Evolutionary conservation across 2,329 filamentous ascomycete genomes (phyloP).

Genomic region (Cercospora beticola): DNA sequence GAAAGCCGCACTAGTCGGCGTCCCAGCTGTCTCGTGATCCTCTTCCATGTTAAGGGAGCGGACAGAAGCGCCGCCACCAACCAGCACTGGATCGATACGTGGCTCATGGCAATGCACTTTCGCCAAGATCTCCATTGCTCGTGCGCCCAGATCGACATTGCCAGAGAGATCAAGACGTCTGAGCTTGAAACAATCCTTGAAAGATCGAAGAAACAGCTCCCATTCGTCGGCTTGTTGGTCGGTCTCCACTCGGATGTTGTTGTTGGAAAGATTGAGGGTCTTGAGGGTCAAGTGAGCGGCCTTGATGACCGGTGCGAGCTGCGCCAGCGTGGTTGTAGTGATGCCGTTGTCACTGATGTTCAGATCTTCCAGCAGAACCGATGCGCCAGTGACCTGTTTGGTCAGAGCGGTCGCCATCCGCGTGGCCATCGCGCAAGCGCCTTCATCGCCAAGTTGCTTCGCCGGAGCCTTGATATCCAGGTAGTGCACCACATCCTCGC

Average conservation of each 20-base stretch:
- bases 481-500: constrained; percentile 23
- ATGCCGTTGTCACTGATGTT: constrained; percentile 48
- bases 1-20: constrained; percentile 1
- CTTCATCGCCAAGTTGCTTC: constrained; percentile 50
- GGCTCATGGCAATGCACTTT: constrained; percentile 43
- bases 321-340: constrained; percentile 43
- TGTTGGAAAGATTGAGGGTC: constrained; percentile 50
- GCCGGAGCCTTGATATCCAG: constrained; percentile 49
- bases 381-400: constrained; percentile 32
- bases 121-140: constrained; percentile 48
- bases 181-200: constrained; percentile 45
- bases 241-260: constrained; percentile 44
- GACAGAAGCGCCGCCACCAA: constrained; percentile 27
- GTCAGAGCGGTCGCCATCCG: constrained; percentile 44
- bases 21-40: constrained; percentile 8
- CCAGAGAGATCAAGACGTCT: constrained; percentile 48
- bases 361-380: constrained; percentile 47
- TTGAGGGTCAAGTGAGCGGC: constrained; percentile 47
- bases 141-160: constrained; percentile 44
- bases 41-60: constrained; percentile 29
- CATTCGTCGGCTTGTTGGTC: constrained; percentile 43
- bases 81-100: constrained; percentile 34
- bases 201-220: constrained; percentile 47
- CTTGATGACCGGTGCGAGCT: constrained; percentile 44
- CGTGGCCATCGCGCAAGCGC: constrained; percentile 45